These are phyloP conservation scores for Globisporangium abappressorium DNA, from an alignment of 352 stramenopile genomes.

Conservation along the genomic window DNA sequence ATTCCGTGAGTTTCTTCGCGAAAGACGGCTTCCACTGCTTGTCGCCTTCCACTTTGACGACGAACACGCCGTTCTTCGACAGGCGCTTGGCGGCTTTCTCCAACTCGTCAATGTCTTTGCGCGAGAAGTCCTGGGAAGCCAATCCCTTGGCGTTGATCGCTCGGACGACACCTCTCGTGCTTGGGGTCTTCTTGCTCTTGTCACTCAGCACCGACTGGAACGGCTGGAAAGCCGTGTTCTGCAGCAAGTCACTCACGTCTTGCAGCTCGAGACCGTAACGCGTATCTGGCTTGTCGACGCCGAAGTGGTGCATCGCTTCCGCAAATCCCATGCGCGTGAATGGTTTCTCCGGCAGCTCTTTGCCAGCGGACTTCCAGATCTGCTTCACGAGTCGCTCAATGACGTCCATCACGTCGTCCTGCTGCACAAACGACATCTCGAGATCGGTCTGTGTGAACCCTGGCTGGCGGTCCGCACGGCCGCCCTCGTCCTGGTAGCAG, in stretches of 20 bases:
- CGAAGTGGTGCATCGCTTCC: slow-evolving; percentile 78
- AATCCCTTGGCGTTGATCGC: slow-evolving; percentile 74
- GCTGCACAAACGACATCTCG: slow-evolving; percentile 86
- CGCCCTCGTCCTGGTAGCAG: slow-evolving; percentile 89
- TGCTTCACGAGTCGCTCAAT: slow-evolving; percentile 72
- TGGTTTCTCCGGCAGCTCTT: slow-evolving; percentile 30
- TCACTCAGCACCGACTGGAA: slow-evolving; percentile 39
- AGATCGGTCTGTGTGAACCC: slow-evolving; percentile 92
- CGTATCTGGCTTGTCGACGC: slow-evolving; percentile 86
- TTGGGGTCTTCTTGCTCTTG: slow-evolving; percentile 19
- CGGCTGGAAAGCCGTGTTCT: slow-evolving; percentile 33
- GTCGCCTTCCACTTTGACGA: slow-evolving; percentile 56
- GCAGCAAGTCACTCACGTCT: slow-evolving; percentile 47
- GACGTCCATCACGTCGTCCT: slow-evolving; percentile 68
- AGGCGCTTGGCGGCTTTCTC: slow-evolving; percentile 51
- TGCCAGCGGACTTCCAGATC: slow-evolving; percentile 57
- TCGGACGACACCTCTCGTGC: slow-evolving; percentile 42
- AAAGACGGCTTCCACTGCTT: slow-evolving; percentile 76
- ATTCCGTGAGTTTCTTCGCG: slow-evolving; percentile 49
- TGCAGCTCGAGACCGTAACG: slow-evolving; percentile 70
- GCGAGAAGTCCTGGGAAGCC: slow-evolving; percentile 50
- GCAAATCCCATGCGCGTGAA: slow-evolving; percentile 73
- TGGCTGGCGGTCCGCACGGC: slow-evolving; percentile 83
- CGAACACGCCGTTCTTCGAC: slow-evolving; percentile 39
- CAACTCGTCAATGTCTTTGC: slow-evolving; percentile 70